Evolutionary conservation across 495 filamentous ascomycete species (phyloP), one percentile per base, ranked within the genome.

Genomic region (Talaromyces wortmannii): DNA sequence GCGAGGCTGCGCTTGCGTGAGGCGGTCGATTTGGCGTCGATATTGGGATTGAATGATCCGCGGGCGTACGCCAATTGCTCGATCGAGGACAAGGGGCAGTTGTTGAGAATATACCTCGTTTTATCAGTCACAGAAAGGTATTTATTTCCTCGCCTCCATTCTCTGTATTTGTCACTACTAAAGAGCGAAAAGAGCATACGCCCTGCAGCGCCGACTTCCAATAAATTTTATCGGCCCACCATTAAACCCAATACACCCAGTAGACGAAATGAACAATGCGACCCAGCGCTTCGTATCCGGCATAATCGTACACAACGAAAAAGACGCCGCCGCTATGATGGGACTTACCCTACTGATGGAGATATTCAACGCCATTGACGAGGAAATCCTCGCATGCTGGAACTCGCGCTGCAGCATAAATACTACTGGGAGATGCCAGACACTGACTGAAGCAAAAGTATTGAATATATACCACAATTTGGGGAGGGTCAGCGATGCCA

Each of bases 1-100:
- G 79, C 79, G 4, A 84, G 83, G 77, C 73, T 81, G 33, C 83
- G 84, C 53, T 63, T 86, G 29, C 68, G 82, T 29, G 83, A 87
- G 61, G 77, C 83, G 3, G 67, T 83, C 12, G 78, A 81, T 15
- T 69, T 83, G 52, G 77, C 81, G 0, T 76, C 80, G 18, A 77
- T 80, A 32, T 55, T 87, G 16, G 80, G 81, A 5, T 66, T 87
- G 52, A 79, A 85, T 61, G 73, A 85, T 51, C 77, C 80, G 31
- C 67, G 65, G 11, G 75, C 71, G 10, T 83, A 83, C 62, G 60
- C 56, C 7, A 68, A 71, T 12, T 58, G 83, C 6, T 57, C 71
- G 29, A 63, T 68, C 10, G 66, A 61, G 66, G 77, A 66, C 67
- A 81, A 59, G 65, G 81, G 61, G 55, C 72, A 75, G 53, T 55